Evolutionary conservation across 2,329 filamentous ascomycete species (phyloP).

Genomic region (Teratosphaeria nubilosa): DNA sequence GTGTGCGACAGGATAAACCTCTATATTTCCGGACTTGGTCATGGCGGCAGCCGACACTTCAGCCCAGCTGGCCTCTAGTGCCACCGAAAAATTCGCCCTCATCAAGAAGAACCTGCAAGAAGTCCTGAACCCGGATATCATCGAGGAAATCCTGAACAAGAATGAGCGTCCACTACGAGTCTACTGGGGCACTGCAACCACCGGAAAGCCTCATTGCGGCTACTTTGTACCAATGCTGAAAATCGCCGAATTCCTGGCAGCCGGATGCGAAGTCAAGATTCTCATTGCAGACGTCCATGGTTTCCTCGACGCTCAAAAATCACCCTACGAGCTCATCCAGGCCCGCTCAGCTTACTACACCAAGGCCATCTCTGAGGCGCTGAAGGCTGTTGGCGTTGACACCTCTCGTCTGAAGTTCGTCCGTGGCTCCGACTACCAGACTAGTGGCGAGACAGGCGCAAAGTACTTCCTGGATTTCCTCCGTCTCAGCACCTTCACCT

Average conservation of each 20-base stretch:
- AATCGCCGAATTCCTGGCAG: slow-evolving; percentile 69
- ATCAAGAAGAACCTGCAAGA: slow-evolving; percentile 69
- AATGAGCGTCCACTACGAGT: slow-evolving; percentile 63
- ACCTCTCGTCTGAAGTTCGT: slow-evolving; percentile 75
- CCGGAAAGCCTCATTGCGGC: slow-evolving; percentile 77
- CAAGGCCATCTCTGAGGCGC: slow-evolving; percentile 60
- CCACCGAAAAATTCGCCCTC: slow-evolving; percentile 57
- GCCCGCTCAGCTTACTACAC: slow-evolving; percentile 77
- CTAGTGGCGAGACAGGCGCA: slow-evolving; percentile 56
- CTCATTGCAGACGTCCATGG: slow-evolving; percentile 46
- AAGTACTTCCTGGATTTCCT: slow-evolving; percentile 84
- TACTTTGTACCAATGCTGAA: slow-evolving; percentile 87
- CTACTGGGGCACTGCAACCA: slow-evolving; percentile 85
- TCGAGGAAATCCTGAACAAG: slow-evolving; percentile 59
- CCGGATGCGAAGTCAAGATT: slow-evolving; percentile 59
- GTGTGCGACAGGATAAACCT: too few relatives aligned
- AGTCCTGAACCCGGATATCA: slow-evolving; percentile 73
- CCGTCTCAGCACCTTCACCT: slow-evolving; percentile 58
- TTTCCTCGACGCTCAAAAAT: slow-evolving; percentile 50
- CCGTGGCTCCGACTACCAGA: slow-evolving; percentile 50
- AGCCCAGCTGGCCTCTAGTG: slow-evolving; percentile 11
- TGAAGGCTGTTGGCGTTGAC: slow-evolving; percentile 68
- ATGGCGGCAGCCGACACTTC: slow-evolving; percentile 8
- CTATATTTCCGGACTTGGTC: too few relatives aligned
- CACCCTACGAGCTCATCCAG: slow-evolving; percentile 78